phyloP scores from a whole-genome alignment of 805 yeast species.

The Vanderwaltozyma tropicalis region DNA sequence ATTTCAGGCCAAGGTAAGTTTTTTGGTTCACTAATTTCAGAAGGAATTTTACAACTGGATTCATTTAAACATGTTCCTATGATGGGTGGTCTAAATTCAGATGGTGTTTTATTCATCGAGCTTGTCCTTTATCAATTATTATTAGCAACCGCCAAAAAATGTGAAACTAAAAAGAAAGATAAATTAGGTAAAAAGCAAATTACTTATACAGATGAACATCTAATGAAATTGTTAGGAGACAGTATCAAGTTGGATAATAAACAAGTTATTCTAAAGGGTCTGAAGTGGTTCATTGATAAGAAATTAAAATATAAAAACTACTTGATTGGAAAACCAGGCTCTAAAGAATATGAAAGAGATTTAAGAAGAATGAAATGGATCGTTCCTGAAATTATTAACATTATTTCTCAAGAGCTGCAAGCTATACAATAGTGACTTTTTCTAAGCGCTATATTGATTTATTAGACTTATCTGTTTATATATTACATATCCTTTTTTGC shows the following conservation, averaged over 20 bases:
- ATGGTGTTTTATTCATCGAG: slow-evolving; percentile 61
- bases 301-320: slow-evolving; percentile 19
- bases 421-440: not conserved
- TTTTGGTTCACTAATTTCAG: slow-evolving; percentile 66
- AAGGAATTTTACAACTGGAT: slow-evolving; percentile 64
- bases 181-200: slow-evolving; percentile 20
- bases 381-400: slow-evolving; percentile 6
- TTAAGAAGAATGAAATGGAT: slow-evolving; percentile 27
- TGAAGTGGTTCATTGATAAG: slow-evolving; percentile 23
- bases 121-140: slow-evolving; percentile 58
- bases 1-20: slow-evolving; percentile 69
- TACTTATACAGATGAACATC: slow-evolving; percentile 22
- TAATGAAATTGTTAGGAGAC: slow-evolving; percentile 16
- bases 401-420: slow-evolving; percentile 9
- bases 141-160: slow-evolving; percentile 52
- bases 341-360: slow-evolving; percentile 21
- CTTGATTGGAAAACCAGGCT: slow-evolving; percentile 10
- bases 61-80: slow-evolving; percentile 65
- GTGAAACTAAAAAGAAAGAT: slow-evolving; percentile 35
- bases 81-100: slow-evolving; percentile 49
- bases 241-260: slow-evolving; percentile 20
- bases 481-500: slow-evolving; percentile 25
- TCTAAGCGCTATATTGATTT: not conserved
- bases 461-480: not conserved
- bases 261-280: slow-evolving; percentile 25